Percentiles rank a stretch among this genome's conserved stretches.
These are phyloP conservation scores for Botryobasidium botryosum DNA, from an alignment of 768 basidiomycete species.

Conservation along the genomic window DNA sequence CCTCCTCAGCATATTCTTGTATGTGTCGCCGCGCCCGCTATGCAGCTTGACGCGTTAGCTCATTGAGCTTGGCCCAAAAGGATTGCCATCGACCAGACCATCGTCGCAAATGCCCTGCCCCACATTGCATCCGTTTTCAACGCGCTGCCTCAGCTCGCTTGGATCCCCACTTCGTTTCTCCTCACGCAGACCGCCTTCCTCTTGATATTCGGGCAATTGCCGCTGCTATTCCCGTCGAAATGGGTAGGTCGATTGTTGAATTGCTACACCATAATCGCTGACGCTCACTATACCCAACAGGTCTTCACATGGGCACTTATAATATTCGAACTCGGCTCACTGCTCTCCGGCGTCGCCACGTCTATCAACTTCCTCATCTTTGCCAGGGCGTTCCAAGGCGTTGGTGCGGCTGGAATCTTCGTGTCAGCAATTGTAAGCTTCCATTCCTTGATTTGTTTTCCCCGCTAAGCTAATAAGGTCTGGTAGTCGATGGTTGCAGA, in stretches of 20 bases:
- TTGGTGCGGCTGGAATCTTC: constrained; percentile 27
- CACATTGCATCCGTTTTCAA: constrained; percentile 9
- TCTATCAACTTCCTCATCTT: constrained; percentile 21
- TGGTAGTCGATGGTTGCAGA: constrained; percentile 16
- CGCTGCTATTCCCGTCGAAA: constrained; percentile 17
- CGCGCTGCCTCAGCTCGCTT: constrained; percentile 8
- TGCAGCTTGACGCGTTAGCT: too few species aligned
- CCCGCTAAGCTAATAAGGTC: constrained; percentile 1
- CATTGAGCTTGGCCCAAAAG: too few species aligned
- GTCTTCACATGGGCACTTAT: constrained; percentile 6
- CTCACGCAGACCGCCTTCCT: constrained; percentile 7
- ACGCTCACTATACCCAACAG: too few species aligned
- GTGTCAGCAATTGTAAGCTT: constrained; percentile 15
- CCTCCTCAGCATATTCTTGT: too few species aligned
- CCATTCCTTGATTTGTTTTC: neutral
- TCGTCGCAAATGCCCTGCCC: constrained; percentile 9
- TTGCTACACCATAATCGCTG: too few species aligned
- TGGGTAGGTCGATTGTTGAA: constrained; percentile 15
- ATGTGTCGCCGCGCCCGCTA: too few species aligned
- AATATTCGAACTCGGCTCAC: constrained; percentile 7
- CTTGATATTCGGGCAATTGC: constrained; percentile 4
- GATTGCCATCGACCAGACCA: constrained; percentile 9
- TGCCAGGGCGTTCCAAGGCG: constrained; percentile 29
- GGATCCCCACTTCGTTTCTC: constrained; percentile 12
- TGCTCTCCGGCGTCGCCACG: constrained; percentile 13